Evolutionary conservation across 2,329 filamentous ascomycete species (phyloP).

Genomic region (Sclerotinia trifoliorum): DNA sequence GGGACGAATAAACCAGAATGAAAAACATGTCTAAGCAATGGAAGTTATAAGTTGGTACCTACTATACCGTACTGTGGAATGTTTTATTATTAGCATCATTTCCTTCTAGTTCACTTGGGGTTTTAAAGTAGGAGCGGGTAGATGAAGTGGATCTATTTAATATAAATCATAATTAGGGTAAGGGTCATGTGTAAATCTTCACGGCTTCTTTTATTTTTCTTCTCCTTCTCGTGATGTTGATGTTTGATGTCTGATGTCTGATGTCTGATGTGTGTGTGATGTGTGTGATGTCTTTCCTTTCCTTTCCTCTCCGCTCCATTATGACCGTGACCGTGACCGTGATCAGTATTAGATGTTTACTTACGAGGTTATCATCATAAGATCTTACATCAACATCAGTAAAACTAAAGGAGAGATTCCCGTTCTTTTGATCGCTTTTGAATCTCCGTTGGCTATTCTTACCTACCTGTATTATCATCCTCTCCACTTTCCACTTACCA

Average conservation of each 20-base stretch:
- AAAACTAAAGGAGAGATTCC: background rate
- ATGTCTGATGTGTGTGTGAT: too few relatives aligned
- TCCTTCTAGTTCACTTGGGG: background rate
- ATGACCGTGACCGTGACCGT: background rate
- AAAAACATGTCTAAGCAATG: background rate
- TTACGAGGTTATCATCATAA: background rate
- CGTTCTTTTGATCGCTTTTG: background rate
- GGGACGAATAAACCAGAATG: background rate
- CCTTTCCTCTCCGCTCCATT: background rate
- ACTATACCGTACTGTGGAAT: too few relatives aligned
- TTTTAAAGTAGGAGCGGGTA: slow-evolving; percentile 1
- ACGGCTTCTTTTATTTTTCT: background rate
- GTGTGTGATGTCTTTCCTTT: too few relatives aligned
- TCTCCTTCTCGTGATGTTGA: background rate
- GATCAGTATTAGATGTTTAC: background rate
- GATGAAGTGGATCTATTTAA: slow-evolving; percentile 3
- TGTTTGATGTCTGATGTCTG: too few relatives aligned
- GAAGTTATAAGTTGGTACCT: background rate
- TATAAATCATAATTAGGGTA: background rate
- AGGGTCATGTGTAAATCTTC: background rate
- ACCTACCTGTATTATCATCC: background rate
- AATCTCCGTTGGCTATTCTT: background rate
- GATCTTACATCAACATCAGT: background rate
- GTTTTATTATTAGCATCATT: slow-evolving; percentile 7
- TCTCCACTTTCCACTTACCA: background rate